Conservation (phyloP, 176 grass and related monocot species). For the Pontederia crassipes region DNA sequence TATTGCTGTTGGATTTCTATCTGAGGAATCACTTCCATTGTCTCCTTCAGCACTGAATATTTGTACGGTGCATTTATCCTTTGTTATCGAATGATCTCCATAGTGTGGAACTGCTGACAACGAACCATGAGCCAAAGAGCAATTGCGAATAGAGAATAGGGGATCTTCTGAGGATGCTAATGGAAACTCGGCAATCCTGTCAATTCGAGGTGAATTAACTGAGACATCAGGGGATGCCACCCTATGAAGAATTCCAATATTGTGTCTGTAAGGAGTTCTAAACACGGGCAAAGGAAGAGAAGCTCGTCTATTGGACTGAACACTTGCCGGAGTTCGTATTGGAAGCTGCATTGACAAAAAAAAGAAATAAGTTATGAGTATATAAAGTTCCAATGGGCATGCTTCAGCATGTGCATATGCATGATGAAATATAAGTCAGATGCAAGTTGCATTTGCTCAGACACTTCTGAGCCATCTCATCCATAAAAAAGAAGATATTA, state of each 20-base stretch:
- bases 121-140: slow-evolving; percentile 1
- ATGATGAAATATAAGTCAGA: too few species aligned
- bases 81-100: slow-evolving; percentile 60
- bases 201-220: slow-evolving; percentile 72
- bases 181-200: slow-evolving; percentile 68
- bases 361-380: background rate
- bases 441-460: too few species aligned
- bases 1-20: slow-evolving; percentile 17
- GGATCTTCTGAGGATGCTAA: slow-evolving; percentile 47
- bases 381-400: too few species aligned
- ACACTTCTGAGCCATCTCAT: too few species aligned
- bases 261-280: slow-evolving; percentile 19
- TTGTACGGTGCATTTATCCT: slow-evolving; percentile 82
- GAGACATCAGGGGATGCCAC: slow-evolving; percentile 74
- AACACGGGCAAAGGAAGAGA: slow-evolving; percentile 33
- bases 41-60: slow-evolving; percentile 32
- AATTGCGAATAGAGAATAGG: slow-evolving; percentile 23
- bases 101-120: slow-evolving; percentile 9
- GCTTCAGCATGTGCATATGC: too few species aligned
- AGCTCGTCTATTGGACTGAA: slow-evolving; percentile 25
- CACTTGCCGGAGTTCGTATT: slow-evolving; percentile 9
- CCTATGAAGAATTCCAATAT: slow-evolving; percentile 23
- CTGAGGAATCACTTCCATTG: slow-evolving; percentile 13
- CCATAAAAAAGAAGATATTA: too few species aligned
- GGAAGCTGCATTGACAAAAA: slow-evolving; percentile 7